phyloP scores from a whole-genome alignment of 768 basidiomycete genomes.

The Suillus subaureus region DNA sequence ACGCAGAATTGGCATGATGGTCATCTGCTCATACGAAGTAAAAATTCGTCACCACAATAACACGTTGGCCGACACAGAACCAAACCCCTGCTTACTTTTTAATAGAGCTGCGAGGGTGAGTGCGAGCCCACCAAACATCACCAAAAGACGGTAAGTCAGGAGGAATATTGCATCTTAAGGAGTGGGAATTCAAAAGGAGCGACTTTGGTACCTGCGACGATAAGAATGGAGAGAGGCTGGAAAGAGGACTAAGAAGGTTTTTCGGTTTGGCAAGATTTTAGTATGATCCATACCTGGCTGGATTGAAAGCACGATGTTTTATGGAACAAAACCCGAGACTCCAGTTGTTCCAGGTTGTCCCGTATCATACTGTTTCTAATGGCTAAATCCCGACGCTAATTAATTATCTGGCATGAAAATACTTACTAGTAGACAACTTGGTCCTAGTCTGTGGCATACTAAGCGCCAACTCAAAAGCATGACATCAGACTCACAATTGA shows the following conservation, averaged over 20 bases:
- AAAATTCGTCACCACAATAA: not conserved
- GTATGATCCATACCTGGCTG: not conserved
- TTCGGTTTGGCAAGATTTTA: not conserved
- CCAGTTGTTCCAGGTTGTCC: not conserved
- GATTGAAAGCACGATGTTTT: not conserved
- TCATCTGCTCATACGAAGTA: not conserved
- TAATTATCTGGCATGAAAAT: not conserved
- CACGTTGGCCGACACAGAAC: not conserved
- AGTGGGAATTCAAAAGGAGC: not conserved
- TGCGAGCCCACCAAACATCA: not conserved
- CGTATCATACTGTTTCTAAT: not conserved
- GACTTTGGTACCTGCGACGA: not conserved
- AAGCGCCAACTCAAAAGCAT: not conserved
- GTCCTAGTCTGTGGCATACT: not conserved
- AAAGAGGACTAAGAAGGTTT: not conserved
- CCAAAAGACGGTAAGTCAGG: not conserved
- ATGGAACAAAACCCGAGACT: not conserved
- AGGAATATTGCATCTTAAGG: not conserved
- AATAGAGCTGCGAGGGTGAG: not conserved
- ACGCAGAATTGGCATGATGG: not conserved
- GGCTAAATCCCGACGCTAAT: not conserved
- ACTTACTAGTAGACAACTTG: not conserved
- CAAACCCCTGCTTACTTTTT: not conserved
- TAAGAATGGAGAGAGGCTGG: not conserved
- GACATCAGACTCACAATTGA: not conserved